Evolutionary conservation across 805 yeast genomes (phyloP).

Genomic region (Ogataea nitratoaversa): DNA sequence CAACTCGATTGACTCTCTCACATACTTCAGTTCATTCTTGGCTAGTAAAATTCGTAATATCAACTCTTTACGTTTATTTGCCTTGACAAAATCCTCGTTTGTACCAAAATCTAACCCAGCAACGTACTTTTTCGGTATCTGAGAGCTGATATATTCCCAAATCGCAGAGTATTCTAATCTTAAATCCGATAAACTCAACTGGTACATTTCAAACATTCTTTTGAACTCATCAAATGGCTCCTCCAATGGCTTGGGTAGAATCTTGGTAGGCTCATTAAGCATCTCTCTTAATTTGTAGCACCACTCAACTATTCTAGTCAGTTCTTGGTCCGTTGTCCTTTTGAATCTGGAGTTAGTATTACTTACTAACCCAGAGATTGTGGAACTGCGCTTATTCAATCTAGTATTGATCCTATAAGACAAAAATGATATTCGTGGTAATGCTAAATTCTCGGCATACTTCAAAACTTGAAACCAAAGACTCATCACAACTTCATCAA

Average conservation of each 20-base stretch:
- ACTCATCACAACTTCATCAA: conserved; percentile 34
- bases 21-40: conserved; percentile 23
- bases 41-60: conserved; percentile 68
- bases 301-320: conserved; percentile 30
- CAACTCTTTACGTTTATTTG: conserved; percentile 46
- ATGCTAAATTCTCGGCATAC: conserved; percentile 63
- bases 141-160: conserved; percentile 22
- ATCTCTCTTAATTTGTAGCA: conserved; percentile 26
- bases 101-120: conserved; percentile 25
- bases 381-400: conserved; percentile 15
- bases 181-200: conserved; percentile 12
- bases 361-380: conserved; percentile 8
- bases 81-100: conserved; percentile 41
- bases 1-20: conserved; percentile 21
- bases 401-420: conserved; percentile 28
- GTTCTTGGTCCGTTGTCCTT: conserved; percentile 20
- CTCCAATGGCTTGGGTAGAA: conserved; percentile 19
- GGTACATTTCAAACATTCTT: conserved; percentile 15
- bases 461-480: conserved; percentile 75
- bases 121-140: conserved; percentile 16
- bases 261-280: conserved; percentile 24
- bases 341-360: conserved; percentile 6
- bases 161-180: conserved; percentile 17
- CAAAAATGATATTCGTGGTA: conserved; percentile 60
- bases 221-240: conserved; percentile 20